Evolutionary conservation across 1,139 yeast genomes (phyloP), one percentile per base, ranked within the genome.

Genomic region (Suhomyces anneliseae): DNA sequence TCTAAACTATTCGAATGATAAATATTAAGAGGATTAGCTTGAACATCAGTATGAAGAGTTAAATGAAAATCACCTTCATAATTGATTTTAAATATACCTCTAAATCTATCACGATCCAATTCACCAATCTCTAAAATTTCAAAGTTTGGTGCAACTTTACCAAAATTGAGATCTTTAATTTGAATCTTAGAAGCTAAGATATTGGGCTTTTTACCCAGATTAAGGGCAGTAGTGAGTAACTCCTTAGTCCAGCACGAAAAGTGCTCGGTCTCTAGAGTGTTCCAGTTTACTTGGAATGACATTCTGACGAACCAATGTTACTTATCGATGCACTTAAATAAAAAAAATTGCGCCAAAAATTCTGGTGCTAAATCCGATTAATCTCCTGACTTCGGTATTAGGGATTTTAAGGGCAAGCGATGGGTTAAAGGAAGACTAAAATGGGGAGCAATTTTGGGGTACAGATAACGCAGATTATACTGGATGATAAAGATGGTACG

Each of bases 61-160:
- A 89, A 79, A 47, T 83, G 83, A 29, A 92, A 90, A 61, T 88
- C 90, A 4, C 97, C 97, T 44, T 76, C 73, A 62, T 90, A 89
- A 54, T 82, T 83, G 53, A 89, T 80, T 60, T 89, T 88, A 72
- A 89, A 90, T 32, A 89, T 89, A 1, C 96, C 96, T 48, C 96
- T 73, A 60, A 89, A 90, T 52, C 90, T 69, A 64, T 89, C 96
- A 33, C 74, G 78, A 10, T 86, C 96, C 42, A 90, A 68, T 62
- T 89, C 96, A 2, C 96, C 96, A 54, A 89, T 86, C 61, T 89
- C 96, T 50, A 89, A 70, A 36, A 90, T 86, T 65, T 89, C 96
- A 54, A 89, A 82, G 47, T 77, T 76, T 0, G 97, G 96, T 1
- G 96, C 85, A 45, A 78, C 77, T 47, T 83, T 79, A 8, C 97